A percentile compares a stretch with the other conserved stretches of the same genome.
phyloP scores from a whole-genome alignment of 768 basidiomycete species.

The Leccinum boreale region DNA sequence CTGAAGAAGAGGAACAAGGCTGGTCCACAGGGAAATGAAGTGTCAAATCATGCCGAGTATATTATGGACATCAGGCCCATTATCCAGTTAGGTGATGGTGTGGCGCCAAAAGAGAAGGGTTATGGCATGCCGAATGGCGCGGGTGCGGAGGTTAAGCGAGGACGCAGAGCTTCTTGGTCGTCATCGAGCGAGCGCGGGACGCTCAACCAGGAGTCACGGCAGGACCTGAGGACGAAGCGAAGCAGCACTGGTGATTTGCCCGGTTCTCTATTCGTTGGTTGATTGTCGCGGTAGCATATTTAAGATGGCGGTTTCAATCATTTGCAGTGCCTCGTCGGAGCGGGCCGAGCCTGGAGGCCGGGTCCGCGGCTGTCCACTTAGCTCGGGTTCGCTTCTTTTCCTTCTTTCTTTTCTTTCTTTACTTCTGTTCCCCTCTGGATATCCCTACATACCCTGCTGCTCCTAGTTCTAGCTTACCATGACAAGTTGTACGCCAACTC shows the following conservation, averaged over 20 bases:
- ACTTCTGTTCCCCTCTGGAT: background rate
- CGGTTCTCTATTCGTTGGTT: background rate
- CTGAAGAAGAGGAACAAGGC: constrained; percentile 37
- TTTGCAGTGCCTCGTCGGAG: background rate
- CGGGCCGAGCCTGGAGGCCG: background rate
- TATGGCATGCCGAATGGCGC: background rate
- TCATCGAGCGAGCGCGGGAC: constrained; percentile 19
- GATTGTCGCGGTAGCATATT: background rate
- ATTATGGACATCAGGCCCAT: constrained; percentile 23
- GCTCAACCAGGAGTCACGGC: constrained; percentile 1
- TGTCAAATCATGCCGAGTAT: constrained; percentile 3
- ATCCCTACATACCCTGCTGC: background rate
- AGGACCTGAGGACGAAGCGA: constrained; percentile 8
- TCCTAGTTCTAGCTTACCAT: constrained; percentile 10
- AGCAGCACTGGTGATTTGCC: constrained; percentile 25
- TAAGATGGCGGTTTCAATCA: too few relatives aligned
- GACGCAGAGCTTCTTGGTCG: constrained; percentile 28
- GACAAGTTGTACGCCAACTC: constrained; percentile 39
- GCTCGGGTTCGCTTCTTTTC: background rate
- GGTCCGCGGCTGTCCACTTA: background rate
- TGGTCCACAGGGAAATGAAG: constrained; percentile 9
- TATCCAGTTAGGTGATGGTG: constrained; percentile 20
- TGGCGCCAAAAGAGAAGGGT: constrained; percentile 3
- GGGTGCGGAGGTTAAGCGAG: constrained; percentile 8
- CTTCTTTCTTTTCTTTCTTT: constrained; percentile 3